A percentile compares a stretch with the other conserved stretches of the same genome.
Evolutionary conservation across 163 green algal species (phyloP).

Genomic region (Trebouxiophyceae sp.): DNA sequence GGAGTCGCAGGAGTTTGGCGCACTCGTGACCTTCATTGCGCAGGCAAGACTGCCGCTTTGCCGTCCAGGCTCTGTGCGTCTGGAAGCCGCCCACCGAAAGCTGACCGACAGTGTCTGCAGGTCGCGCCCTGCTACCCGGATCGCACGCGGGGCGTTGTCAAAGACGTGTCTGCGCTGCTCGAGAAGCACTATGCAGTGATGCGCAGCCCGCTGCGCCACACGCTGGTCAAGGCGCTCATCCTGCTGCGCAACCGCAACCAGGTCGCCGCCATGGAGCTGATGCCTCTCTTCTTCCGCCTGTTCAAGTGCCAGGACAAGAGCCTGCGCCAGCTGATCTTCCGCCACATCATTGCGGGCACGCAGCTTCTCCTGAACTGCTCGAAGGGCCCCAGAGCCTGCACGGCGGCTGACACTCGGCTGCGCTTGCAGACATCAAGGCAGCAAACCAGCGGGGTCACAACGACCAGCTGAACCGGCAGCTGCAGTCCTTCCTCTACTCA

Average conservation of each 20-base stretch:
- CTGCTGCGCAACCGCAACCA: slow-evolving; percentile 72
- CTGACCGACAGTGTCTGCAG: slow-evolving; percentile 21
- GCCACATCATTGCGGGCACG: slow-evolving; percentile 76
- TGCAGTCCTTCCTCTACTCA: slow-evolving; percentile 87
- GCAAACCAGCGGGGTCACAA: slow-evolving; percentile 74
- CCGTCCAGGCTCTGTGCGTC: not conserved
- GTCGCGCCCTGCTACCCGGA: slow-evolving; percentile 70
- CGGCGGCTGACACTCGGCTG: not conserved
- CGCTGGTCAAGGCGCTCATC: slow-evolving; percentile 81
- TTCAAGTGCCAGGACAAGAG: slow-evolving; percentile 90
- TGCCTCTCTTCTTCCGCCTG: slow-evolving; percentile 92
- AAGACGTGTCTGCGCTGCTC: slow-evolving; percentile 73
- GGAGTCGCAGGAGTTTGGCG: slow-evolving; percentile 73
- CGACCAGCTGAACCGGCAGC: slow-evolving; percentile 76
- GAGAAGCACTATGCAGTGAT: slow-evolving; percentile 70
- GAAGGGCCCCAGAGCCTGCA: not conserved
- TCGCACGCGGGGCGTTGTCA: slow-evolving; percentile 52
- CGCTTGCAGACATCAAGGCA: slow-evolving; percentile 67
- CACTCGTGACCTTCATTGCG: slow-evolving; percentile 84
- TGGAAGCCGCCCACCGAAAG: not conserved
- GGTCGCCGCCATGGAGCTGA: slow-evolving; percentile 55
- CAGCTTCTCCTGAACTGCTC: not conserved
- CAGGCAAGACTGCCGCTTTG: slow-evolving; percentile 39
- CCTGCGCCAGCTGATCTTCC: slow-evolving; percentile 78
- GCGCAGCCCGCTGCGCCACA: slow-evolving; percentile 54